Percentiles rank a stretch among this genome's conserved stretches.
Conservation (phyloP, 2,329 filamentous ascomycete genomes). For the Aspergillaceae sp. region DNA sequence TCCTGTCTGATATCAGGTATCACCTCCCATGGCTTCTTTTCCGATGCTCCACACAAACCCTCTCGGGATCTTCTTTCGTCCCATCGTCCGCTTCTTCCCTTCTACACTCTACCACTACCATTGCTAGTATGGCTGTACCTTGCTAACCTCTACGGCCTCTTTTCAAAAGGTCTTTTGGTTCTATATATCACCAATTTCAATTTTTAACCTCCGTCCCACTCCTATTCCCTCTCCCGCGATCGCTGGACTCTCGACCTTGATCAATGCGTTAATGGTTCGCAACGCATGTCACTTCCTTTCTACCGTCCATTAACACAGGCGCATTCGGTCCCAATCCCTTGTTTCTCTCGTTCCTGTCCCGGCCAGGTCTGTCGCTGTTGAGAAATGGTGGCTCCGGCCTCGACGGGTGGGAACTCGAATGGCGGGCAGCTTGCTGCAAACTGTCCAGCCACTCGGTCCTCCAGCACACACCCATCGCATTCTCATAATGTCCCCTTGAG, state of each 20-base stretch:
- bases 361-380: conserved; percentile 7
- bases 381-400: conserved; percentile 41
- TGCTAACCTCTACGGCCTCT: neutral
- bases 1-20: neutral
- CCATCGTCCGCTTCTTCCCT: conserved; percentile 6
- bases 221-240: conserved; percentile 3
- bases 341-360: conserved; percentile 4
- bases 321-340: conserved; percentile 11
- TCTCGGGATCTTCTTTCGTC: conserved; percentile 15
- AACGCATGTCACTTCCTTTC: conserved; percentile 14
- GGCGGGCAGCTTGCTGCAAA: conserved; percentile 24
- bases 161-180: no score
- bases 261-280: conserved; percentile 28
- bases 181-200: no score
- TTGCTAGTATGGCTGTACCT: neutral
- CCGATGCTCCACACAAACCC: conserved; percentile 19
- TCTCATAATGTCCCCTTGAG: conserved; percentile 51
- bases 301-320: conserved; percentile 21
- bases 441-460: conserved; percentile 31
- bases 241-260: conserved; percentile 8
- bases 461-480: conserved; percentile 37
- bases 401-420: conserved; percentile 30
- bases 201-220: conserved; percentile 2
- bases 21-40: conserved; percentile 9
- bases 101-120: neutral